These are phyloP conservation scores for Tulasnella sp. DNA, from an alignment of 768 basidiomycete genomes.

Conservation along the genomic window DNA sequence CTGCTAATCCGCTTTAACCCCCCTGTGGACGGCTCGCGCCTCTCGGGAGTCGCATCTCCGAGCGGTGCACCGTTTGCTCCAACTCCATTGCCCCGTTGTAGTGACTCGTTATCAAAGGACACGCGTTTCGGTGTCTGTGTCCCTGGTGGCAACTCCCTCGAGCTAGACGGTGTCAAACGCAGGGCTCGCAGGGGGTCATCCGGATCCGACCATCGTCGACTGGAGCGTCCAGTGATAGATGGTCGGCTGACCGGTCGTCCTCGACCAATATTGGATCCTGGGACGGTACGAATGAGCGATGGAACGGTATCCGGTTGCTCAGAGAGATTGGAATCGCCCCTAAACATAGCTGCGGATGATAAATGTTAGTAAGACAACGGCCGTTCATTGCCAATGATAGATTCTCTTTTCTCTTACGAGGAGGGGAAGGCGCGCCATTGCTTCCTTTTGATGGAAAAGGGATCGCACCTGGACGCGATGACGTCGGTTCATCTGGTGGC, in stretches of 20 bases:
- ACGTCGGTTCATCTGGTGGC: neutral
- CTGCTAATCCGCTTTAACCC: slow-evolving; percentile 9
- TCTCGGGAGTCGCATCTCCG: neutral
- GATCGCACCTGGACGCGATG: neutral
- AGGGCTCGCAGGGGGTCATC: neutral
- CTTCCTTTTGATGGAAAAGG: neutral
- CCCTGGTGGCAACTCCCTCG: neutral
- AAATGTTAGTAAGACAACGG: neutral
- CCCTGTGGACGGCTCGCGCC: neutral
- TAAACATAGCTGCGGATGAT: neutral
- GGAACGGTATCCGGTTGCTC: slow-evolving; percentile 6
- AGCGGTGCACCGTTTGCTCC: neutral
- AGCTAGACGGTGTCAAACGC: neutral
- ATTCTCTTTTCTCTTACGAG: neutral
- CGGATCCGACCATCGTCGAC: slow-evolving; percentile 1
- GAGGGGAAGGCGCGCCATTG: neutral
- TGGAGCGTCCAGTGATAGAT: neutral
- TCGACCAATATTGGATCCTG: neutral
- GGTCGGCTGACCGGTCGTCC: neutral
- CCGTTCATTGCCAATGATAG: neutral
- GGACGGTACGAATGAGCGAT: neutral
- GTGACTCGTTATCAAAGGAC: slow-evolving; percentile 11
- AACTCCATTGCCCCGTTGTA: neutral
- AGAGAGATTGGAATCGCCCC: slow-evolving; percentile 2
- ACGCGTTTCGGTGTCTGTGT: slow-evolving; percentile 11